Evolutionary conservation across 306 rosid genomes (phyloP), one percentile per base, ranked within the genome.

Genomic region (Rosa multiflora): DNA sequence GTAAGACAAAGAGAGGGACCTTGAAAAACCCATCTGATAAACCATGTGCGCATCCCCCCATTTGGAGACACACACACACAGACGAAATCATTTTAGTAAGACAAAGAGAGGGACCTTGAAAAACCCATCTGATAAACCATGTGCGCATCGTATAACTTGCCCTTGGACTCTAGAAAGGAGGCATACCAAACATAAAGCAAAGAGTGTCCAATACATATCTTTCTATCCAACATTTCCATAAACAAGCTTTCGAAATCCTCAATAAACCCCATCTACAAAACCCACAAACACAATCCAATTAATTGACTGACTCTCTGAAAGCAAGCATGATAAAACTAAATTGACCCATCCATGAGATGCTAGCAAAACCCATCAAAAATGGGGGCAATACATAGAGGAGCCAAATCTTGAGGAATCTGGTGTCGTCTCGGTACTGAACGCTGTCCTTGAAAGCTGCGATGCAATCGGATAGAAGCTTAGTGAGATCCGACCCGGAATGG

Each of bases 391-490:
- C 98, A 83, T 88, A 89, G 76, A 93, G 85, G 85, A 91, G 82
- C 93, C 98, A 91, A 74, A 93, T 87, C 89, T 88, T 90, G 78
- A 93, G 93, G 74, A 93, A 93, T 87, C 98, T 82, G 84, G 77
- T 49, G 81, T 91, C 98, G 67, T 87, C 76, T 62, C 84, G 82
- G 88, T 93, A 93, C n/a, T 46, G 88, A 47, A 29, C 85, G 43
- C 35, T 72, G 82, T 81, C 75, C 85, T 82, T 88, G 86, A 90
- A 93, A 23, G 32, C 80, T 15, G 18, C 12, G 77, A 88, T 86
- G 87, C 98, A 93, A 66, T 91, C 89, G 17, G 66, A 21, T 67
- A 90, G 87, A 73, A 91, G 88, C 46, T 79, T 74, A 46, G 40
- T 10, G 81, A 91, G 85, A 68, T 73, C 76, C 23, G 17, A 63